These are phyloP conservation scores for Pinus taeda DNA, from an alignment of 75 land plant species.

Conservation along the genomic window DNA sequence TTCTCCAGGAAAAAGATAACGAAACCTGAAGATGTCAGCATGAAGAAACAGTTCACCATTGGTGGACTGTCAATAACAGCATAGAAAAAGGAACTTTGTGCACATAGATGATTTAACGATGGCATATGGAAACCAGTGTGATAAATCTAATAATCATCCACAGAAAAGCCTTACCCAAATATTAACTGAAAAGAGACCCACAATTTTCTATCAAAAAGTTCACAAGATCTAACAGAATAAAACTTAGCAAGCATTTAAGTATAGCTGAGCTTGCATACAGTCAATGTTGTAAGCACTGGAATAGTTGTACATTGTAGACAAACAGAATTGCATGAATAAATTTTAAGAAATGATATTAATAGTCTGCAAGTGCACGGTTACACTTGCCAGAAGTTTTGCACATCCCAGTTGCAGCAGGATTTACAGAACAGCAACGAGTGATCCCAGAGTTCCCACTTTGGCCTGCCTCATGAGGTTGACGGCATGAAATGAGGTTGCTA, in stretches of 20 bases:
- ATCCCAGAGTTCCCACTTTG: not conserved
- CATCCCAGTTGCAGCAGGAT: not conserved
- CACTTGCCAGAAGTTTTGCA: not conserved
- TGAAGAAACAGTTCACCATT: not conserved
- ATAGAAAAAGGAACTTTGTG: not conserved
- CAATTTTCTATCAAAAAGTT: no score
- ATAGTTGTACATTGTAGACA: conserved; percentile 4
- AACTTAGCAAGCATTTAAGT: not conserved
- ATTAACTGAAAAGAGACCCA: no score
- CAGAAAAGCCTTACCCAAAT: no score
- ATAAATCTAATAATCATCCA: no score
- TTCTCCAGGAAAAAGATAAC: not conserved
- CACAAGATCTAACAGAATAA: no score
- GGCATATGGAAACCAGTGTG: no score
- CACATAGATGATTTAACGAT: not conserved
- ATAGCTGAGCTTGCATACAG: not conserved
- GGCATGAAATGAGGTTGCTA: conserved; percentile 14
- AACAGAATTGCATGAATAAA: not conserved
- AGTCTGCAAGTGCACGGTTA: not conserved
- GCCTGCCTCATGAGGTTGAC: not conserved
- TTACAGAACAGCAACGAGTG: not conserved
- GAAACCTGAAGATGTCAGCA: no score
- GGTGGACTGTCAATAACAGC: not conserved
- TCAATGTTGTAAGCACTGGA: not conserved
- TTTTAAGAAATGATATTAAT: not conserved